Conservation (phyloP, 352 stramenopile species). For the Aphanomyces stellatus region DNA sequence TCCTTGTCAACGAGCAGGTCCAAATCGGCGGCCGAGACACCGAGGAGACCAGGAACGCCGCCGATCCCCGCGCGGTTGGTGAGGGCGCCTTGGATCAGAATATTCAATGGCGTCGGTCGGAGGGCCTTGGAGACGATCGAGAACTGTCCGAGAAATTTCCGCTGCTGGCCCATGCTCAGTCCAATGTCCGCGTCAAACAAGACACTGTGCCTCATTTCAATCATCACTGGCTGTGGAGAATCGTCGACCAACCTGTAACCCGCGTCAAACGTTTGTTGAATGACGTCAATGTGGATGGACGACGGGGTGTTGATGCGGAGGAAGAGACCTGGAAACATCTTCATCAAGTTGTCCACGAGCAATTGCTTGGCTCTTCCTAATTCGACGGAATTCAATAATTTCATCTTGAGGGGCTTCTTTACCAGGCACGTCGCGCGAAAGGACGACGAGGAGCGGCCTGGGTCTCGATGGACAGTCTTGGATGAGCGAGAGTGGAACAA, state of each 20-base stretch:
- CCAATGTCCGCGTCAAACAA: constrained; percentile 20
- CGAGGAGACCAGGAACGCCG: not conserved
- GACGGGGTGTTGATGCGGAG: constrained; percentile 41
- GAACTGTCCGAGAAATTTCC: constrained; percentile 17
- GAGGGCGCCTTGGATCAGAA: constrained; percentile 7
- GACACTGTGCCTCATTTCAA: not conserved
- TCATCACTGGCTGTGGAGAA: not conserved
- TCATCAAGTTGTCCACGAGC: constrained; percentile 37
- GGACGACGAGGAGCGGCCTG: constrained; percentile 54
- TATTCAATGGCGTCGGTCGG: constrained; percentile 6
- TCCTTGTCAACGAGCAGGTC: not conserved
- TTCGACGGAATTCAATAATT: too few relatives aligned
- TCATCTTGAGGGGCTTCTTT: too few relatives aligned
- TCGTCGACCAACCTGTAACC: constrained; percentile 10
- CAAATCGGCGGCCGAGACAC: not conserved
- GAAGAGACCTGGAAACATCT: constrained; percentile 59
- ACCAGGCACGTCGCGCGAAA: constrained; percentile 56
- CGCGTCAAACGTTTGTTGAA: constrained; percentile 14
- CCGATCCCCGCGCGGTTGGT: not conserved
- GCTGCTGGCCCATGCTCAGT: constrained; percentile 15
- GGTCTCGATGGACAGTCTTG: constrained; percentile 28
- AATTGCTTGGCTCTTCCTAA: constrained; percentile 21
- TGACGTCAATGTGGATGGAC: not conserved
- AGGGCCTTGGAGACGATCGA: constrained; percentile 6
- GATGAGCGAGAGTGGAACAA: constrained; percentile 45